Evolutionary conservation across 495 filamentous ascomycete genomes (phyloP).

Genomic region (Durotheca rogersii): DNA sequence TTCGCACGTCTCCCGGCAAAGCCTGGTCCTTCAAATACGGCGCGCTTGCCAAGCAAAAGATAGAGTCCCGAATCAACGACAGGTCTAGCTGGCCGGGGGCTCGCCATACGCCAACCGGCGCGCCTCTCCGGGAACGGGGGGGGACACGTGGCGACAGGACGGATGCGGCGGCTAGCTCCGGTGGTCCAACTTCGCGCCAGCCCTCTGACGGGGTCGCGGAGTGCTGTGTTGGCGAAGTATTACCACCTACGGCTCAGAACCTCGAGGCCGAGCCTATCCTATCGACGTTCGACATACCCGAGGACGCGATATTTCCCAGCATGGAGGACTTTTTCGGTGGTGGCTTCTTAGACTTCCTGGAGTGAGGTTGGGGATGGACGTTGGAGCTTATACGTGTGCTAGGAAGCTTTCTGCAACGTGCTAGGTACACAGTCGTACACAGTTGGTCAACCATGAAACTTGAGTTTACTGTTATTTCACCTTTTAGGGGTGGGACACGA

Average conservation of each 20-base stretch:
- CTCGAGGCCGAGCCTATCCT: constrained; percentile 16
- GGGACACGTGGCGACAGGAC: neutral
- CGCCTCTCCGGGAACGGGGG: neutral
- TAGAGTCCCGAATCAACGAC: constrained; percentile 26
- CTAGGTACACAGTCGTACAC: too few relatives aligned
- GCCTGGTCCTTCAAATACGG: constrained; percentile 35
- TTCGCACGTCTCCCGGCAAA: constrained; percentile 30
- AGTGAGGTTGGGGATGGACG: constrained; percentile 5
- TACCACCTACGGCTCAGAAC: constrained; percentile 3
- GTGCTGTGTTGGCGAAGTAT: constrained; percentile 13
- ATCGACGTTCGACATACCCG: constrained; percentile 21
- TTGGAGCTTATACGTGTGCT: neutral
- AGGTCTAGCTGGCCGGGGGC: neutral
- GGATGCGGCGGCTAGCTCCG: neutral
- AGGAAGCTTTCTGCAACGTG: neutral
- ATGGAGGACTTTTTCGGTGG: constrained; percentile 38
- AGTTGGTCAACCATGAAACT: too few relatives aligned
- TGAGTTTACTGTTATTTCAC: too few relatives aligned
- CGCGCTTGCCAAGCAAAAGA: constrained; percentile 27
- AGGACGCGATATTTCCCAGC: constrained; percentile 31
- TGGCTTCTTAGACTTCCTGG: constrained; percentile 34
- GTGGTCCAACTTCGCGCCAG: neutral
- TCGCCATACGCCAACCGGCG: neutral
- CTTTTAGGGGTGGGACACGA: too few relatives aligned
- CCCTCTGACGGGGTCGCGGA: neutral